phyloP scores from a whole-genome alignment of 345 rosid genomes.

The Boechera retrofracta region DNA sequence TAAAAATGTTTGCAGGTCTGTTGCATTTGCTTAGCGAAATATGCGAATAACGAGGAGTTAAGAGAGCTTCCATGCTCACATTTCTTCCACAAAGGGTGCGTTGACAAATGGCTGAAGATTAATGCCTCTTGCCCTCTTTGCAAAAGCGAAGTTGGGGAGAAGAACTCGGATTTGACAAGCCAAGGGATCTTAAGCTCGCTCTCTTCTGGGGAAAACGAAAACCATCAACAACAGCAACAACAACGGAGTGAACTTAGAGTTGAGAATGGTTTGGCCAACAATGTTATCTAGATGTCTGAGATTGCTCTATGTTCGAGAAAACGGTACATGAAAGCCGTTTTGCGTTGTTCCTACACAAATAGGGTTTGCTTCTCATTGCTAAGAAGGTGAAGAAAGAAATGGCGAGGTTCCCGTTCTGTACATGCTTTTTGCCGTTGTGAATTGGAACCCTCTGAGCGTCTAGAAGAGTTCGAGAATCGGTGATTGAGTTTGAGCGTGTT shows the following conservation, averaged over 20 bases:
- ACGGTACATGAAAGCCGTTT: constrained; percentile 29
- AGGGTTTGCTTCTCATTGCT: constrained; percentile 7
- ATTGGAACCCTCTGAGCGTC: constrained; percentile 11
- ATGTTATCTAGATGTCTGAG: constrained; percentile 40
- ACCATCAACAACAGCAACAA: constrained; percentile 37
- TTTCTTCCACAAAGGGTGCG: constrained; percentile 95
- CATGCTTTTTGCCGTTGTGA: constrained; percentile 30
- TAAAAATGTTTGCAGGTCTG: constrained; percentile 61
- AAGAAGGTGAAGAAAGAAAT: constrained; percentile 26
- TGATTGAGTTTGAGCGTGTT: constrained; percentile 37
- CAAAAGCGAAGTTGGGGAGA: constrained; percentile 82
- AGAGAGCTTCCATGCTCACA: constrained; percentile 90
- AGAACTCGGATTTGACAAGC: constrained; percentile 50
- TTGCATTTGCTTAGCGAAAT: constrained; percentile 95
- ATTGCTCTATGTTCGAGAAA: constrained; percentile 16
- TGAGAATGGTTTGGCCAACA: constrained; percentile 46
- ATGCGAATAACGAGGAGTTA: constrained; percentile 91
- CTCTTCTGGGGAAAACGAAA: constrained; percentile 47
- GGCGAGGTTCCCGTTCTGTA: constrained; percentile 14
- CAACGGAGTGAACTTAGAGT: constrained; percentile 51
- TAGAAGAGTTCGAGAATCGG: constrained; percentile 38
- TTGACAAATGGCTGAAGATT: constrained; percentile 96
- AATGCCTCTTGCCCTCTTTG: constrained; percentile 94
- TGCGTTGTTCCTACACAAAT: constrained; percentile 25
- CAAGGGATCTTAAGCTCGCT: constrained; percentile 48